Evolutionary conservation across 2,329 filamentous ascomycete species (phyloP), one percentile per base, ranked within the genome.

Genomic region (Cladorrhinum sp.): DNA sequence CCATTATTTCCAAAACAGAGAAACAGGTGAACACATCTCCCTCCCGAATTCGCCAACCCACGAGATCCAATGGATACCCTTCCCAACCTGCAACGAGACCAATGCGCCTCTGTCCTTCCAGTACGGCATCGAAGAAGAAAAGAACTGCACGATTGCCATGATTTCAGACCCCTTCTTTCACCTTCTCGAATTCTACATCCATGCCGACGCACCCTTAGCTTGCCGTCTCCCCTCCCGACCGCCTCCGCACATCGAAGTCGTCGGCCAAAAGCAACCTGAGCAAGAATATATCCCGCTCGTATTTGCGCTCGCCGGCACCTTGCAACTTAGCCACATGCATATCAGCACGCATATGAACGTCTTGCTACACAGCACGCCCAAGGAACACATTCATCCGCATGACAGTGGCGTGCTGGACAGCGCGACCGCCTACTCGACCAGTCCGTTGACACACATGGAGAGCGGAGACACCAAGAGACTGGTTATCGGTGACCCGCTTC

Each of bases 131-230:
- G 91, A 94, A 73, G 78, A 77, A 76, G 92, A 96, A 73, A 77
- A 91, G 68, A 94, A 94, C 78, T 95, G 91, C 80, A 95, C 91
- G 59, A 87, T 95, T 69, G 80, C 88, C 71, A 83, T 90, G 76
- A 82, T 94, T 69, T 82, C 84, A 69, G 91, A 94, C 73, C 84
- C 89, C 46, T 89, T 93, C 81, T 95, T 92, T 81, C 91, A 95
- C 76, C 84, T 94, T 56, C 88, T 94, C 78, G 91, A 98, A 78
- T 98, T 97, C 82, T 98, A 98, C 82, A 88, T 98, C 74, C 95
- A 98, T 82, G 92, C 90, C 79, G 95, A 99, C 76, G 93, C 92
- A 18, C 95, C 95, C 9, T 82, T 98, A 55, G 87, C 92, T 58
- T 99, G 95, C 76, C 93, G 95, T 57, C 85, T 98, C 14, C 92